Percentiles rank a stretch among this genome's conserved stretches.
Evolutionary conservation across 1,139 yeast species (phyloP).

Genomic region (Kluyveromyces sp.): DNA sequence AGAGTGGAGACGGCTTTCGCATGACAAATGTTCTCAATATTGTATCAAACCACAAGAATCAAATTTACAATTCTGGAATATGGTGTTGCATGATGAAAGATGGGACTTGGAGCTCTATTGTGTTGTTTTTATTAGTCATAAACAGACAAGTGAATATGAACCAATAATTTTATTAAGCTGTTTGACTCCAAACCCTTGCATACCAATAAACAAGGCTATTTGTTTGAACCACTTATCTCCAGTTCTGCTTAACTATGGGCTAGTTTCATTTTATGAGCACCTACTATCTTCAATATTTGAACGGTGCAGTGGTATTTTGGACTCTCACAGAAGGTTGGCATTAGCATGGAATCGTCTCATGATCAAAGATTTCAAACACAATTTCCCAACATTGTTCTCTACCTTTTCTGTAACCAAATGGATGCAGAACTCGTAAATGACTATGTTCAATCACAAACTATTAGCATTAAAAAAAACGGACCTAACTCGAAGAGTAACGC

Average conservation of each 20-base stretch:
- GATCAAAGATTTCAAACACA: conserved; percentile 20
- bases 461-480: background rate
- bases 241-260: conserved; percentile 16
- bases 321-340: conserved; percentile 1
- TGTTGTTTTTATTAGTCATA: conserved; percentile 15
- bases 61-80: conserved; percentile 27
- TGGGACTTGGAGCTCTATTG: conserved; percentile 19
- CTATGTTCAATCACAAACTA: conserved; percentile 1
- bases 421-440: conserved; percentile 7
- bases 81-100: conserved; percentile 17
- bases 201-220: conserved; percentile 24
- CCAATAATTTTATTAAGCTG: conserved; percentile 20
- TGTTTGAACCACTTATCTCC: conserved; percentile 20
- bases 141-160: conserved; percentile 11
- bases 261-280: conserved; percentile 17
- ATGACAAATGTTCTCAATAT: conserved; percentile 9
- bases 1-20: conserved; percentile 26
- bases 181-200: conserved; percentile 22
- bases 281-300: conserved; percentile 16
- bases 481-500: background rate
- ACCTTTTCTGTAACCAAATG: background rate
- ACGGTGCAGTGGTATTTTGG: conserved; percentile 1
- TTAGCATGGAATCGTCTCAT: conserved; percentile 28
- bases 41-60: conserved; percentile 27
- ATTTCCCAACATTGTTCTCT: conserved; percentile 22